Evolutionary conservation across 345 rosid genomes (phyloP).

Genomic region (Eucalyptus cloeziana): DNA sequence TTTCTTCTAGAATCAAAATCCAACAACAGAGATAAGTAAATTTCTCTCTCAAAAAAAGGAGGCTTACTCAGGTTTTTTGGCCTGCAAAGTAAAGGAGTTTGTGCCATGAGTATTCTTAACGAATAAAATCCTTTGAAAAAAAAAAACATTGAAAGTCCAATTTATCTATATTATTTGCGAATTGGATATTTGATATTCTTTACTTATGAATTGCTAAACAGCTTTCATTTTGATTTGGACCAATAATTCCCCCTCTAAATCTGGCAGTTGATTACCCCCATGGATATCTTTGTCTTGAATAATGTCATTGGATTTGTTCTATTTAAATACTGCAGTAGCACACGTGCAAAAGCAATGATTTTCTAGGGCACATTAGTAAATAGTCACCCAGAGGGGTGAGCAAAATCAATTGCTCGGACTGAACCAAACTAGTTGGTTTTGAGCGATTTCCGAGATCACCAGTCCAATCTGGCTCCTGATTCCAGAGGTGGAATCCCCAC

Average conservation of each 20-base stretch:
- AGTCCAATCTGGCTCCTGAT: rapidly evolving
- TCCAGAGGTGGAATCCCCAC: neutral
- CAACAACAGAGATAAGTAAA: neutral
- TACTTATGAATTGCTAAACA: neutral
- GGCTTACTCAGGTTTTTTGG: neutral
- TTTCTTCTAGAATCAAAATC: no score
- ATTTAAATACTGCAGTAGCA: neutral
- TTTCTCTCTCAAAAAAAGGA: no score
- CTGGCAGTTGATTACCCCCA: rapidly evolving
- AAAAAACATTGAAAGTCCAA: neutral
- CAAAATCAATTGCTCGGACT: rapidly evolving
- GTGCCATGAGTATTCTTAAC: neutral
- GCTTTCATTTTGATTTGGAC: neutral
- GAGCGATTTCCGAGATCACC: rapidly evolving
- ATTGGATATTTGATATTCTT: neutral
- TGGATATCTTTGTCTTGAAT: neutral
- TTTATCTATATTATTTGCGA: neutral
- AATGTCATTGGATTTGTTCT: neutral
- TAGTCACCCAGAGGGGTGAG: neutral
- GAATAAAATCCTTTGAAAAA: neutral
- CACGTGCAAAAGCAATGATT: neutral
- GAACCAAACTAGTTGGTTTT: no score
- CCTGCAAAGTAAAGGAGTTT: neutral
- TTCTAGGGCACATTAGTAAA: neutral
- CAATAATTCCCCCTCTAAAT: neutral